Evolutionary conservation across 2,329 filamentous ascomycete genomes (phyloP).

Genomic region (Hypoxylon sp.): DNA sequence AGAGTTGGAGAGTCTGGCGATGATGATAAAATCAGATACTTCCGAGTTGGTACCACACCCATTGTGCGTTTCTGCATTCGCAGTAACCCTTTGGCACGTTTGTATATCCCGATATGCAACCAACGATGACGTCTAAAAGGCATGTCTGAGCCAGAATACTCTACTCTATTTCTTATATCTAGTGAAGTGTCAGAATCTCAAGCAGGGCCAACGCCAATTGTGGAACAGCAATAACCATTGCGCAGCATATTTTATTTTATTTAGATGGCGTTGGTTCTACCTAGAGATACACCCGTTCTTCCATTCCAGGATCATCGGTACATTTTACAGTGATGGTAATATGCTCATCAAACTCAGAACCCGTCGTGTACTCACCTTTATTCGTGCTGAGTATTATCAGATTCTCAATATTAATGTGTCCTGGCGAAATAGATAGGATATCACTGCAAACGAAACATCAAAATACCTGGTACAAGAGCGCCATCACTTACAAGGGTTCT

Average conservation of each 20-base stretch:
- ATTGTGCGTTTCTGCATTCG: slow-evolving; percentile 64
- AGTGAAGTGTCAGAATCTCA: background rate
- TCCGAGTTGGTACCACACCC: slow-evolving; percentile 66
- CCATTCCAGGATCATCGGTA: background rate
- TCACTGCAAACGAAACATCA: background rate
- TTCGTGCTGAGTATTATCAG: background rate
- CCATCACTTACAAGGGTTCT: slow-evolving; percentile 17
- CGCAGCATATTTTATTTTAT: background rate
- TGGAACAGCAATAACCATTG: background rate
- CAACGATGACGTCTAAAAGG: slow-evolving; percentile 70
- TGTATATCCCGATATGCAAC: slow-evolving; percentile 47
- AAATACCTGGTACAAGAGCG: background rate
- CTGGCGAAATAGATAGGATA: background rate
- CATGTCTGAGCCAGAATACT: slow-evolving; percentile 70
- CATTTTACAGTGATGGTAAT: background rate
- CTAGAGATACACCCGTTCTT: background rate
- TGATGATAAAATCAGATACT: slow-evolving; percentile 84
- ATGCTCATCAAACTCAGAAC: background rate
- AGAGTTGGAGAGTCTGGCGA: slow-evolving; percentile 56
- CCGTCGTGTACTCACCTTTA: background rate
- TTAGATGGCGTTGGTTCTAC: background rate
- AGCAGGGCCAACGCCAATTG: background rate
- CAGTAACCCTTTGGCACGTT: slow-evolving; percentile 60
- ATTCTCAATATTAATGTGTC: background rate
- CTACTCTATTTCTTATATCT: background rate